phyloP scores from a whole-genome alignment of 1,139 yeast species.

The Tardiomyces blankii region DNA sequence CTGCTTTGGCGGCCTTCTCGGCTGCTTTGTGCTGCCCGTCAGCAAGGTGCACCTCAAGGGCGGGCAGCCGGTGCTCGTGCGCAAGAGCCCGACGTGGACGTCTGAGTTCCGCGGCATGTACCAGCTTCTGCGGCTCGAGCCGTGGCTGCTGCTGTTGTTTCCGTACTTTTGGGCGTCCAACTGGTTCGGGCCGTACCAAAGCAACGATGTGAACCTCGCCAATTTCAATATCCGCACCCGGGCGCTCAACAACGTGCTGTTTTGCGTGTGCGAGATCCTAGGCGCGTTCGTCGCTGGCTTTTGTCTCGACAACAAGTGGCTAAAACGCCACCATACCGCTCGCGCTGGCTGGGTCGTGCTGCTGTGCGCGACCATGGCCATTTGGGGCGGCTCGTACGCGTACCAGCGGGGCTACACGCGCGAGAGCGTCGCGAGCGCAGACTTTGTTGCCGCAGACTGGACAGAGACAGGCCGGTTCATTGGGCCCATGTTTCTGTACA shows the following conservation, averaged over 20 bases:
- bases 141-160: conserved; percentile 36
- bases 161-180: conserved; percentile 55
- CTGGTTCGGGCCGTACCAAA: conserved; percentile 58
- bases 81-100: conserved; percentile 38
- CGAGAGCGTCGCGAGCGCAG: conserved; percentile 22
- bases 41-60: conserved; percentile 42
- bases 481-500: conserved; percentile 52
- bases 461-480: conserved; percentile 34
- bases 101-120: conserved; percentile 35
- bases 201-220: conserved; percentile 45
- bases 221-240: conserved; percentile 49
- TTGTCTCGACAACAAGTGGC: conserved; percentile 34
- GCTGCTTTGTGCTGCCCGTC: conserved; percentile 39
- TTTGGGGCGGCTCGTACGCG: conserved; percentile 55
- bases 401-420: conserved; percentile 39
- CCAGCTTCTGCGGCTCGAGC: conserved; percentile 34
- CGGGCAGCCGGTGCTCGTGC: conserved; percentile 38
- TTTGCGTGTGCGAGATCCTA: conserved; percentile 51
- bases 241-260: conserved; percentile 47
- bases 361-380: conserved; percentile 32
- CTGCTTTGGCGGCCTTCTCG: conserved; percentile 37
- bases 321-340: conserved; percentile 37
- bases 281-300: conserved; percentile 43
- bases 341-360: conserved; percentile 29
- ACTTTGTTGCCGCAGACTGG: conserved; percentile 29